phyloP scores from a whole-genome alignment of 2,329 filamentous ascomycete genomes.

The Fusarium burgessii region DNA sequence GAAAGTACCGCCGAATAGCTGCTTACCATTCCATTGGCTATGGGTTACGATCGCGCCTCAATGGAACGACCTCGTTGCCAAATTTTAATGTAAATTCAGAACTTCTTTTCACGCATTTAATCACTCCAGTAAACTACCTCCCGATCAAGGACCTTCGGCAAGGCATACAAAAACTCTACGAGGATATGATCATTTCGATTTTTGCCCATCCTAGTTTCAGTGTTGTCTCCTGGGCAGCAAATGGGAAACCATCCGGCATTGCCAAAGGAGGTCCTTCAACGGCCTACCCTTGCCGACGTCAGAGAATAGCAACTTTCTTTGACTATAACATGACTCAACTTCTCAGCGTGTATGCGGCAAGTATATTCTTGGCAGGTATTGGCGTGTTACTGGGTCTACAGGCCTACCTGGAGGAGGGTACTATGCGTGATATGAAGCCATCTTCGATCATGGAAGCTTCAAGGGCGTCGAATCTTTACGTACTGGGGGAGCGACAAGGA shows the following conservation, averaged over 20 bases:
- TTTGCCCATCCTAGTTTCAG: rapidly evolving
- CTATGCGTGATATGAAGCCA: conserved; percentile 22
- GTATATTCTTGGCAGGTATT: not conserved
- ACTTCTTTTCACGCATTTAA: conserved; percentile 7
- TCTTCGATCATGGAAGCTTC: not conserved
- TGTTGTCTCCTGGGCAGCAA: not conserved
- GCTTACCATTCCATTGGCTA: conserved; percentile 13
- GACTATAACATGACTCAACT: not conserved
- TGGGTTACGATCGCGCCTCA: rapidly evolving
- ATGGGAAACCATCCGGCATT: not conserved
- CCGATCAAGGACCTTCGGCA: rapidly evolving
- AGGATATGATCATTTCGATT: conserved; percentile 1
- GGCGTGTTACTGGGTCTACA: rapidly evolving
- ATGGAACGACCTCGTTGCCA: not conserved
- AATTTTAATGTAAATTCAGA: not conserved
- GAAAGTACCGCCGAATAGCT: rapidly evolving
- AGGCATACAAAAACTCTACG: not conserved
- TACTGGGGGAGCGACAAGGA: rapidly evolving
- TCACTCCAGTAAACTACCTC: conserved; percentile 1
- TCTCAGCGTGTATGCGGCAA: not conserved
- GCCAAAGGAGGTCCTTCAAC: not conserved
- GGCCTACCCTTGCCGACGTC: not conserved
- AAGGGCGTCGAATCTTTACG: not conserved
- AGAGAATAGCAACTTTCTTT: not conserved
- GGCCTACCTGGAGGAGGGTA: not conserved